phyloP scores from a whole-genome alignment of 2,329 filamentous ascomycete genomes.

The Fusarium foetens region DNA sequence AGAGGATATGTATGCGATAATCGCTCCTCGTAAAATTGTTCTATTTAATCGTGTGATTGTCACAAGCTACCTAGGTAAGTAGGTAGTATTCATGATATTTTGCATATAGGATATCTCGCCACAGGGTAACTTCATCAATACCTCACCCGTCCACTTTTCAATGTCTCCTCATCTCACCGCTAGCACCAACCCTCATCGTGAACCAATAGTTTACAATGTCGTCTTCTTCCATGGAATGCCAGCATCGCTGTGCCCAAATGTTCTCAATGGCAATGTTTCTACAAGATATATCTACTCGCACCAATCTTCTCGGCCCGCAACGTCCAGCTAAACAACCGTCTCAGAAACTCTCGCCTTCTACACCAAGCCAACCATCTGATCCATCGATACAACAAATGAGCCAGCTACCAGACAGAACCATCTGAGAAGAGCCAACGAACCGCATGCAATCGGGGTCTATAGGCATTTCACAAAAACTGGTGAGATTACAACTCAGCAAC shows the following conservation, averaged over 20 bases:
- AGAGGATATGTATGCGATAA: background rate
- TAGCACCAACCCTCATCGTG: conserved; percentile 14
- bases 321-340: background rate
- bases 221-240: conserved; percentile 42
- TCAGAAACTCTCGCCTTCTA: conserved; percentile 1
- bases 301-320: conserved; percentile 36
- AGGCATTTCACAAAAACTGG: background rate
- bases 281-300: conserved; percentile 48
- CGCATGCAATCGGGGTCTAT: background rate
- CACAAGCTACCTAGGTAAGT: conserved; percentile 1
- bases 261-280: conserved; percentile 52
- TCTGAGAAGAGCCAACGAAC: background rate
- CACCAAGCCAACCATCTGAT: conserved; percentile 25
- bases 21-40: background rate
- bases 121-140: conserved; percentile 12
- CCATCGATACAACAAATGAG: conserved; percentile 5
- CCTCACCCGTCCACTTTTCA: conserved; percentile 20
- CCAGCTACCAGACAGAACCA: conserved; percentile 24
- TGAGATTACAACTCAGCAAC: background rate
- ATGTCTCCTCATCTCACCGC: conserved; percentile 21
- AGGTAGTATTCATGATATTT: conserved; percentile 48
- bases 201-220: conserved; percentile 22
- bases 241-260: conserved; percentile 48
- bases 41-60: background rate
- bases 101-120: background rate